Conservation (phyloP, 192 early-diverging fungal species). For the Coemansia sp. region DNA sequence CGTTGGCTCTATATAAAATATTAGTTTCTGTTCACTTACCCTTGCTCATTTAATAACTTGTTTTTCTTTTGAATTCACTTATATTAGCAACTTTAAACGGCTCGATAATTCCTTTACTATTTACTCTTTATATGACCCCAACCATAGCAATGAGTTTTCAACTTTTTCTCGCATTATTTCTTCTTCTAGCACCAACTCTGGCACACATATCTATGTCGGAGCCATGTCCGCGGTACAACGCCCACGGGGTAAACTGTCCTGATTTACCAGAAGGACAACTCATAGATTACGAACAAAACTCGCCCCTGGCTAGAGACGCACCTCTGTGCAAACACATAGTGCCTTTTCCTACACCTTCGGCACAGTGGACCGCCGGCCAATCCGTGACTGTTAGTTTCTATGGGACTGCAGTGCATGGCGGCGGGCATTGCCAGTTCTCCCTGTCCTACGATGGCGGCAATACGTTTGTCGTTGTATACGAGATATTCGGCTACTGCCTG, state of each 20-base stretch:
- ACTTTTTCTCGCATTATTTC: background rate
- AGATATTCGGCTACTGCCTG: slow-evolving; percentile 1
- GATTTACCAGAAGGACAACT: background rate
- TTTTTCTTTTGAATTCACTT: no score
- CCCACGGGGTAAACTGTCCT: slow-evolving; percentile 1
- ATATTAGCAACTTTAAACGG: no score
- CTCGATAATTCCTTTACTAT: background rate
- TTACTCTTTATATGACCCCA: background rate
- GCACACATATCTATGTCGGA: background rate
- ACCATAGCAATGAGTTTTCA: no score
- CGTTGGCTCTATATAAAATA: no score
- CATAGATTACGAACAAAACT: slow-evolving; percentile 2
- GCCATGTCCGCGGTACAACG: slow-evolving; percentile 7
- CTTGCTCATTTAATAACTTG: no score
- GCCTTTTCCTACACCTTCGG: slow-evolving; percentile 13
- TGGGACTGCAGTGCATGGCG: slow-evolving; percentile 18
- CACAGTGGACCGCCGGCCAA: slow-evolving; percentile 23
- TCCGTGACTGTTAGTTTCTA: slow-evolving; percentile 10
- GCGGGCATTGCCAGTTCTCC: slow-evolving; percentile 53
- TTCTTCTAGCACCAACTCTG: background rate
- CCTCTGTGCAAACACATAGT: slow-evolving; percentile 13
- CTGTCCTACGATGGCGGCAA: slow-evolving; percentile 44
- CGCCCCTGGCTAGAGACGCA: background rate
- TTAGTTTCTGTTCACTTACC: no score
- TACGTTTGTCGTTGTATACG: slow-evolving; percentile 51